A percentile compares a stretch with the other conserved stretches of the same genome.
Evolutionary conservation across 805 yeast species (phyloP).

Genomic region (Wickerhamiella occidentalis): DNA sequence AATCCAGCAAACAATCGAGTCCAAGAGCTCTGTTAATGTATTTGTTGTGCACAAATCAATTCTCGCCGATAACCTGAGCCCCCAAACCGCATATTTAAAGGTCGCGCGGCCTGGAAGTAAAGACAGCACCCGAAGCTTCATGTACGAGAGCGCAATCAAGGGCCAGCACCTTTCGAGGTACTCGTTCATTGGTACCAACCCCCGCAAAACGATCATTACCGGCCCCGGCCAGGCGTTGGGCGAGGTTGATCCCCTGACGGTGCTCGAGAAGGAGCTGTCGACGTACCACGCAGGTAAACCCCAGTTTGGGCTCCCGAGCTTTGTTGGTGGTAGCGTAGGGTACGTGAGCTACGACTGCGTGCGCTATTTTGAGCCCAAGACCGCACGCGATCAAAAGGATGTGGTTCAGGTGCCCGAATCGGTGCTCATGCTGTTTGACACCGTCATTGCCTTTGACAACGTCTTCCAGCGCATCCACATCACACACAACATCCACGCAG

Average conservation of each 20-base stretch:
- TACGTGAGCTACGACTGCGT: slow-evolving; percentile 94
- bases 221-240: slow-evolving; percentile 50
- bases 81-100: slow-evolving; percentile 81
- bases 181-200: slow-evolving; percentile 81
- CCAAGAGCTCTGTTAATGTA: slow-evolving; percentile 42
- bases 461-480: slow-evolving; percentile 89
- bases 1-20: slow-evolving; percentile 14
- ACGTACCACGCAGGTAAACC: slow-evolving; percentile 55
- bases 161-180: slow-evolving; percentile 85
- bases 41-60: slow-evolving; percentile 72
- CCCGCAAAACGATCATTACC: slow-evolving; percentile 69
- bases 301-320: slow-evolving; percentile 62
- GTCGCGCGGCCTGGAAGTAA: slow-evolving; percentile 52
- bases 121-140: slow-evolving; percentile 49
- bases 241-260: slow-evolving; percentile 66
- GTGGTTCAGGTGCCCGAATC: slow-evolving; percentile 82
- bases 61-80: slow-evolving; percentile 68
- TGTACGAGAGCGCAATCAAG: slow-evolving; percentile 78
- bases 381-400: slow-evolving; percentile 63
- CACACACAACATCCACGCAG: slow-evolving; percentile 55
- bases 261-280: slow-evolving; percentile 63
- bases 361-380: slow-evolving; percentile 90
- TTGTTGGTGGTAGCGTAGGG: slow-evolving; percentile 95
- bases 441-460: slow-evolving; percentile 83
- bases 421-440: slow-evolving; percentile 79